A percentile compares a stretch with the other conserved stretches of the same genome.
Evolutionary conservation across 164 flowering plant species (phyloP).

Genomic region (Vitis rupestris): DNA sequence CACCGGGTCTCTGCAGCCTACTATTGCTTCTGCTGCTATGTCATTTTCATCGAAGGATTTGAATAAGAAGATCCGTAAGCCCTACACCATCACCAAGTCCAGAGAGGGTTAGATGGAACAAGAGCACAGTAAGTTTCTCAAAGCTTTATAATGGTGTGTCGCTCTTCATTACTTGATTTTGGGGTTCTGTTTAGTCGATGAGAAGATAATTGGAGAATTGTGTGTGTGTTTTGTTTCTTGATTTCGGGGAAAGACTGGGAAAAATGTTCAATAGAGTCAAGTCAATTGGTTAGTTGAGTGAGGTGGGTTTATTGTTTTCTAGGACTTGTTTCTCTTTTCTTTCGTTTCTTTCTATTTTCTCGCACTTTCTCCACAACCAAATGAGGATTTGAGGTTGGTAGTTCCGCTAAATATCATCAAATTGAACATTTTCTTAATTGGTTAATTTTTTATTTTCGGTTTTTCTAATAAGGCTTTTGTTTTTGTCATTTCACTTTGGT

Average conservation of each 20-base stretch:
- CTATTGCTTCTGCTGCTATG: not conserved
- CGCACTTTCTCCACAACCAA: not conserved
- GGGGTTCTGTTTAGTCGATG: not conserved
- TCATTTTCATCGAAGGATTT: slow-evolving; percentile 25
- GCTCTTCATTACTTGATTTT: not conserved
- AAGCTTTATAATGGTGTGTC: slow-evolving; percentile 62
- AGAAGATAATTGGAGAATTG: not conserved
- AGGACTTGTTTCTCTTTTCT: not conserved
- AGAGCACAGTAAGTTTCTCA: slow-evolving; percentile 66
- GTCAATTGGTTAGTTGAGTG: too few species aligned
- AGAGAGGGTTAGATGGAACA: slow-evolving; percentile 68
- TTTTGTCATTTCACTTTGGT: too few species aligned
- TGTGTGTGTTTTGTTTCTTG: not conserved
- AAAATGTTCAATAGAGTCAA: not conserved
- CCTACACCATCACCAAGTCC: slow-evolving; percentile 64
- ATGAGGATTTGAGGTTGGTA: not conserved
- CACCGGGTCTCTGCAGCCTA: slow-evolving; percentile 14
- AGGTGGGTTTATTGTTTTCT: not conserved
- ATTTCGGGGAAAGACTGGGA: not conserved
- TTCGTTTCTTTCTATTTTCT: not conserved
- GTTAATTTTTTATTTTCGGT: too few species aligned
- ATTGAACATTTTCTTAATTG: too few species aligned
- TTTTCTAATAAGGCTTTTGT: too few species aligned
- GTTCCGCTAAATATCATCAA: not conserved
- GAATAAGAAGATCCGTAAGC: slow-evolving; percentile 59